Percentiles rank a stretch among this genome's conserved stretches.
These are phyloP conservation scores for Cercophora samala DNA, from an alignment of 495 filamentous ascomycete genomes.

Conservation along the genomic window DNA sequence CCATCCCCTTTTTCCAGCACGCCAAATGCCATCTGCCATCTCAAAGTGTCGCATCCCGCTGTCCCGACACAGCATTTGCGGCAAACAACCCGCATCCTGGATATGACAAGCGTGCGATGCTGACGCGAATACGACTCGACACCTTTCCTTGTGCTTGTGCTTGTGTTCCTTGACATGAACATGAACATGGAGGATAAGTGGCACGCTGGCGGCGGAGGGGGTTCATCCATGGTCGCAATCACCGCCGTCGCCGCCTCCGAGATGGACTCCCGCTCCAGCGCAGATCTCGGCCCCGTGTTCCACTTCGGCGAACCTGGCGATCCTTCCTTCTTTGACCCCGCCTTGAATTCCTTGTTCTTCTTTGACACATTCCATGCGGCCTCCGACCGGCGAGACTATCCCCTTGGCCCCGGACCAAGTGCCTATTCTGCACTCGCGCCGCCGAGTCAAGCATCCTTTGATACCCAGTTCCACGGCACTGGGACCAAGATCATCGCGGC, in stretches of 20 bases:
- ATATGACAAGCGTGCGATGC: conserved; percentile 12
- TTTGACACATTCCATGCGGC: neutral
- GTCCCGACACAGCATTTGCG: conserved; percentile 7
- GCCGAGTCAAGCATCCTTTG: neutral
- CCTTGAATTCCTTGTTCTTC: neutral
- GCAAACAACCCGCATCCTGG: conserved; percentile 6
- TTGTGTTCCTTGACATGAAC: conserved; percentile 13
- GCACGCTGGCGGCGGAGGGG: no score
- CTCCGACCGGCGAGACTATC: neutral
- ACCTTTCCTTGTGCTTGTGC: conserved; percentile 13
- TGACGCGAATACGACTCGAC: conserved; percentile 12
- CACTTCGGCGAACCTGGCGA: neutral
- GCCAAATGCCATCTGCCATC: neutral
- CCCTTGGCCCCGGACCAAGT: neutral
- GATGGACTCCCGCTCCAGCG: neutral
- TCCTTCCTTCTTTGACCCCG: neutral
- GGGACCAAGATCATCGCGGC: neutral
- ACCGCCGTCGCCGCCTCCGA: neutral
- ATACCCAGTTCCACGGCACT: neutral
- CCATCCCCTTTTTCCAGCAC: neutral
- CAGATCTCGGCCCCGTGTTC: neutral
- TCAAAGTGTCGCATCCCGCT: conserved; percentile 18
- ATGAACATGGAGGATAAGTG: neutral
- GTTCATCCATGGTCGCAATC: no score
- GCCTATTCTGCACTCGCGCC: neutral